These are phyloP conservation scores for Chrysoporthe cubensis DNA, from an alignment of 2,329 filamentous ascomycete genomes.

Conservation along the genomic window DNA sequence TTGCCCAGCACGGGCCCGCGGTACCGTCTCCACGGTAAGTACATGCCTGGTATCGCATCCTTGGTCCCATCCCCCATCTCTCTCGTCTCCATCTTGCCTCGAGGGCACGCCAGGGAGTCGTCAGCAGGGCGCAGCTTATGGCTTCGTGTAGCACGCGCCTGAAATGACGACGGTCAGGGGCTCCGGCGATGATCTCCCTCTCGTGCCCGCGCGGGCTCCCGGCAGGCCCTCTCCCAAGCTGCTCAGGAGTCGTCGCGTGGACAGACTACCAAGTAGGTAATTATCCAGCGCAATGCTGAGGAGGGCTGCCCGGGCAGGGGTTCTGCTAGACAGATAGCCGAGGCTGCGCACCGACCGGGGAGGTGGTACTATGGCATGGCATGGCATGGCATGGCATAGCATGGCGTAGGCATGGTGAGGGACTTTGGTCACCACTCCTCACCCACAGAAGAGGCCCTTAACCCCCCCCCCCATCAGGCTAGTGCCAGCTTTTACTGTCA, in stretches of 20 bases:
- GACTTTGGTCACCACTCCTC: background rate
- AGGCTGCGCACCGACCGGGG: constrained; percentile 6
- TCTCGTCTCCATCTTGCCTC: background rate
- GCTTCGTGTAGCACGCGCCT: background rate
- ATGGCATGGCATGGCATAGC: too few species aligned
- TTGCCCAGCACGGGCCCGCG: constrained; percentile 11
- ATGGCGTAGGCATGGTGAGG: background rate
- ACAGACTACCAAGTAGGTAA: background rate
- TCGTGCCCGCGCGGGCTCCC: background rate
- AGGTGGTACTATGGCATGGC: too few species aligned
- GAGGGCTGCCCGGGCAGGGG: background rate
- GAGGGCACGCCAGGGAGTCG: constrained; percentile 9
- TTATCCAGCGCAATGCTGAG: background rate
- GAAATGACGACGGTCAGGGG: constrained; percentile 8
- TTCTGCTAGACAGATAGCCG: constrained; percentile 6
- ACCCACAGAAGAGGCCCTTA: background rate
- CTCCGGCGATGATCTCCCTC: constrained; percentile 1
- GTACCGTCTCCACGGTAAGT: background rate
- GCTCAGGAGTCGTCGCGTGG: background rate
- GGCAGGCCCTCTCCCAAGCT: background rate
- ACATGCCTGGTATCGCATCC: background rate
- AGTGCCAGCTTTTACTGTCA: background rate
- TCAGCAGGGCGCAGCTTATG: constrained; percentile 14
- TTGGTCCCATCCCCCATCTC: background rate
- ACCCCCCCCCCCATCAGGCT: background rate